A percentile compares a stretch with the other conserved stretches of the same genome.
Evolutionary conservation across 805 yeast species (phyloP).

Genomic region (Scheffersomyces amazonensis): DNA sequence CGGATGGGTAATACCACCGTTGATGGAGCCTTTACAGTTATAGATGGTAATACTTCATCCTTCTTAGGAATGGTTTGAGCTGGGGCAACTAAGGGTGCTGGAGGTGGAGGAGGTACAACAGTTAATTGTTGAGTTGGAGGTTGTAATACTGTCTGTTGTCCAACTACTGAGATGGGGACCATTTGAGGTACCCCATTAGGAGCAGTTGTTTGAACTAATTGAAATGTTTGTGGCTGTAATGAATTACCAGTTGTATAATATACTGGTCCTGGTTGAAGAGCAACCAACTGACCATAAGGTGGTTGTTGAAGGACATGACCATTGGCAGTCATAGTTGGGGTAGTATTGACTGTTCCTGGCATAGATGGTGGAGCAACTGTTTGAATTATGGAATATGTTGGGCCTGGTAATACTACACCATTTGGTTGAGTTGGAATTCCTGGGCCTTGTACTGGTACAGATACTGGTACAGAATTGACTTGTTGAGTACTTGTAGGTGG

Average conservation of each 20-base stretch:
- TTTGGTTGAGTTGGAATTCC: too few species aligned
- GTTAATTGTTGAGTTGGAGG: constrained; percentile 1
- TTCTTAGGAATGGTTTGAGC: not conserved
- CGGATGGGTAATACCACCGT: not conserved
- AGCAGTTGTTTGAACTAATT: constrained; percentile 2
- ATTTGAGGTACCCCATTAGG: constrained; percentile 12
- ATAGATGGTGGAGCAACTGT: not conserved
- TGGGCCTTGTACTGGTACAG: too few species aligned
- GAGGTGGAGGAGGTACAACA: constrained; percentile 1
- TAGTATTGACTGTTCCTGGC: not conserved
- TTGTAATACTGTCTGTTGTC: not conserved
- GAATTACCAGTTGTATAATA: constrained; percentile 9
- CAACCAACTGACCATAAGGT: constrained; percentile 25
- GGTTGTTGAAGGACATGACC: constrained; percentile 11
- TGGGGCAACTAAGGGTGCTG: not conserved
- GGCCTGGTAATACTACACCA: too few species aligned
- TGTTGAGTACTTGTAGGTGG: too few species aligned
- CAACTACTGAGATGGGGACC: constrained; percentile 7
- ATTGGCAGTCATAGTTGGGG: not conserved
- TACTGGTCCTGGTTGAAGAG: constrained; percentile 18
- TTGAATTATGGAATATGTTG: constrained; percentile 7
- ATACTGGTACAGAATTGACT: too few species aligned
- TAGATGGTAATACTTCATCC: not conserved
- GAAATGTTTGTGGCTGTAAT: constrained; percentile 1
- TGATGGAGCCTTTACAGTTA: not conserved